These are phyloP conservation scores for Beauveria sp. DNA, from an alignment of 2,329 filamentous ascomycete genomes.

Conservation along the genomic window DNA sequence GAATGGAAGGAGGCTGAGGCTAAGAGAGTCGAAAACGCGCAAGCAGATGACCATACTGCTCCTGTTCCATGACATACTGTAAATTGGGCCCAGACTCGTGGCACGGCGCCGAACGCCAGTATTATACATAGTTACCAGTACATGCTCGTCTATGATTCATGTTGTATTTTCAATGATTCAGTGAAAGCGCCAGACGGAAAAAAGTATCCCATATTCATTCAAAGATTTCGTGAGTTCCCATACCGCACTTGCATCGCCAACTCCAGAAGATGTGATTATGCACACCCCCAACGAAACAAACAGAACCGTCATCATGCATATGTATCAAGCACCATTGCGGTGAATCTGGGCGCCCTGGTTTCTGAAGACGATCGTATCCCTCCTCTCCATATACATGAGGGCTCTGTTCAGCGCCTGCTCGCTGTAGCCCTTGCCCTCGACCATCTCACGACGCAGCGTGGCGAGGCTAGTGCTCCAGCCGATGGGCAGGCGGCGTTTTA, in stretches of 20 bases:
- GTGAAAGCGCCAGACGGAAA: background rate
- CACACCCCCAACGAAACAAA: background rate
- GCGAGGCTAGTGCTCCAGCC: constrained; percentile 91
- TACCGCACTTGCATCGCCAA: constrained; percentile 1
- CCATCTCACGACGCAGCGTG: constrained; percentile 81
- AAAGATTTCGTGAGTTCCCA: constrained; percentile 2
- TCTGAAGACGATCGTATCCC: constrained; percentile 78
- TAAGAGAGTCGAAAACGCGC: background rate
- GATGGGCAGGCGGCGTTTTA: constrained; percentile 80
- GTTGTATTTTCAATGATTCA: background rate
- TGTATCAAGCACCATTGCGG: constrained; percentile 55
- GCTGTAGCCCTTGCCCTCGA: constrained; percentile 82
- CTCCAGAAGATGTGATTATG: constrained; percentile 7
- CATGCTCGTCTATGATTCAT: background rate
- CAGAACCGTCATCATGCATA: background rate
- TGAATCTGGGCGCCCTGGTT: constrained; percentile 71
- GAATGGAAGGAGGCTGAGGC: constrained; percentile 33
- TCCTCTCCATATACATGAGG: constrained; percentile 74
- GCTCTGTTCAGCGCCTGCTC: constrained; percentile 81
- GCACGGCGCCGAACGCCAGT: background rate
- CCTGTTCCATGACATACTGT: background rate
- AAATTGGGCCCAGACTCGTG: background rate
- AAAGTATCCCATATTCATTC: background rate
- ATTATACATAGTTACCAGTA: background rate
- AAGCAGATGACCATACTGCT: background rate